These are phyloP conservation scores for Candida insectalens DNA, from an alignment of 805 yeast genomes.

Conservation along the genomic window DNA sequence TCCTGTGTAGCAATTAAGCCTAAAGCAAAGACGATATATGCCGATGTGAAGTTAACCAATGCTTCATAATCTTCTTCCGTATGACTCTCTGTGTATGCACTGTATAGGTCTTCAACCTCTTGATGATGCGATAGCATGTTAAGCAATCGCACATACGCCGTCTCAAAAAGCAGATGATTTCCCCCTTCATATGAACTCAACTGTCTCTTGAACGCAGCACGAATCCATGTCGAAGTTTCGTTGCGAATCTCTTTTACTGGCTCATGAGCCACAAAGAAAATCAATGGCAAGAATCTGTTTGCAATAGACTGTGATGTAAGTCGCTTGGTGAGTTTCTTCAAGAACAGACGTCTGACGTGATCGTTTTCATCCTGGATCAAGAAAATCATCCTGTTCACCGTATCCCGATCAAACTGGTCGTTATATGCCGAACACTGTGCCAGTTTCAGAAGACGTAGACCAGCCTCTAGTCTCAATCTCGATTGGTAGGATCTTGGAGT, in stretches of 20 bases:
- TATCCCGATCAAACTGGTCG: constrained; percentile 38
- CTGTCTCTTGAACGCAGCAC: constrained; percentile 39
- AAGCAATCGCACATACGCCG: constrained; percentile 54
- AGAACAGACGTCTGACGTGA: constrained; percentile 44
- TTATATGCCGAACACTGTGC: constrained; percentile 47
- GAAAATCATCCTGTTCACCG: constrained; percentile 43
- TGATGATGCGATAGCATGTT: constrained; percentile 70
- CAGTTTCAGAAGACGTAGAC: constrained; percentile 51
- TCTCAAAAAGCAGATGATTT: constrained; percentile 49
- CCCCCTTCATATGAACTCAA: constrained; percentile 13
- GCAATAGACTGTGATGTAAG: constrained; percentile 46
- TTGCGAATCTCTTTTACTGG: constrained; percentile 43
- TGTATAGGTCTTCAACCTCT: constrained; percentile 40
- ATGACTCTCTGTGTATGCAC: constrained; percentile 11
- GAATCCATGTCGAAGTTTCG: constrained; percentile 60
- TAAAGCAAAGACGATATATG: constrained; percentile 51
- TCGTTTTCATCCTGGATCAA: constrained; percentile 60
- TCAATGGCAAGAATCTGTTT: constrained; percentile 53
- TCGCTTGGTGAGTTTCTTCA: constrained; percentile 38
- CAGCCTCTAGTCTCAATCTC: constrained; percentile 59
- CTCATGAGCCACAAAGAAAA: constrained; percentile 72
- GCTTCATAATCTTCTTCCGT: constrained; percentile 3
- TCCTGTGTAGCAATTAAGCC: constrained; percentile 51
- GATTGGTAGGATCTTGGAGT: constrained; percentile 59
- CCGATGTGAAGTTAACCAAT: constrained; percentile 45